Evolutionary conservation across 2,329 filamentous ascomycete genomes (phyloP), one percentile per base, ranked within the genome.

Genomic region (Scedosporium boydii): DNA sequence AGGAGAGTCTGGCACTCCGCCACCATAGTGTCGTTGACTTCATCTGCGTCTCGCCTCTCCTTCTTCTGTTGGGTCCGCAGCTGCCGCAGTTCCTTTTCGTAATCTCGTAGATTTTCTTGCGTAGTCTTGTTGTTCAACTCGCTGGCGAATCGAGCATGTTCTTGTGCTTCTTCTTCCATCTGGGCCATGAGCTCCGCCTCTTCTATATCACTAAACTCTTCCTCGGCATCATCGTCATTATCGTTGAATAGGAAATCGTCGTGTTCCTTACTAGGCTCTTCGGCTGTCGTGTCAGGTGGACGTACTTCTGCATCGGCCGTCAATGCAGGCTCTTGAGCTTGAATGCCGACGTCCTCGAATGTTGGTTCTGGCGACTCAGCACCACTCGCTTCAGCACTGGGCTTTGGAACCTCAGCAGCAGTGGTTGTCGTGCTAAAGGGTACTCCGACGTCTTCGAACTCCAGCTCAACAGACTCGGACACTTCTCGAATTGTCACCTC

Each of bases 11-110:
- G 95, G 66, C 95, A 98, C 75, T 99, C 96, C 0, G 88, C 86
- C 48, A 98, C 87, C 95, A 99, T 99, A 67, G 93, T 88, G 67
- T 96, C 90, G 0, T 93, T 96, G 3, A 99, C 93, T 74, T 99
- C 95, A 69, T 99, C 96, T 0, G 96, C 93, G 71, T 99, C 95
- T 69, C 95, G 85, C 1, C 92, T 88, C 70, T 99, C 95, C 72
- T 96, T 96, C 75, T 96, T 96, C 71, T 99, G 95, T 71, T 99
- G 95, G n/a, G 78, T 88, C 29, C 95, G 90, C 3, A 99, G 81
- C 59, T 92, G 87, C 67, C 89, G 90, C 12, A 99, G 82, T 71
- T 99, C 93, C 64, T 82, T 82, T 68, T 99, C 93, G 71, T 96
- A 98, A 56, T 93, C 87, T 55, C 87, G 84, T 38, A 85, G 84